phyloP scores from a whole-genome alignment of 441 rosid species.

The Dalechampia spathulata region DNA sequence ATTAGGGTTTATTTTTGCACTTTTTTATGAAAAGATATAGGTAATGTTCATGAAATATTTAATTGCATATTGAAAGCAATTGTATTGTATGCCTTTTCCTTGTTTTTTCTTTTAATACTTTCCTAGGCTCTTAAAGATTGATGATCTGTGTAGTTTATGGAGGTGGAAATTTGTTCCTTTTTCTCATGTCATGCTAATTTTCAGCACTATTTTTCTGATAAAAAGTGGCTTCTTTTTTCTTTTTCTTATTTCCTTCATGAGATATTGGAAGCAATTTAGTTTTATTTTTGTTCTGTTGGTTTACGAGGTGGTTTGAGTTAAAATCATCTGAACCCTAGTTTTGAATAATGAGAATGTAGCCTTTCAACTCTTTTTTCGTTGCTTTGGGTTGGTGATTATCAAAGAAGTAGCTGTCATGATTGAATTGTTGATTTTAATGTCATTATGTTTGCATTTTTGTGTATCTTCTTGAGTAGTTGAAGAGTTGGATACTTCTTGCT shows the following conservation, averaged over 20 bases:
- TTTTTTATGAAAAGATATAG: background rate
- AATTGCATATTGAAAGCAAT: no score
- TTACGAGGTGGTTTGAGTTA: background rate
- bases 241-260: no score
- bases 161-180: background rate
- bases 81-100: no score
- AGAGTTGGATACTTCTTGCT: background rate
- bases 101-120: background rate
- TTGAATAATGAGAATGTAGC: no score
- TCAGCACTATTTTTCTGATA: no score
- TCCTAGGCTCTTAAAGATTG: background rate
- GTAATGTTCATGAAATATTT: background rate
- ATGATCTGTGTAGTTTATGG: background rate
- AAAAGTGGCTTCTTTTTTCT: no score
- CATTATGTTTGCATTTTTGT: background rate
- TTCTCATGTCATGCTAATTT: background rate
- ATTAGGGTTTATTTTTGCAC: background rate
- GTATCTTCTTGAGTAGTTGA: background rate
- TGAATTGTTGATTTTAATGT: background rate
- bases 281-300: no score
- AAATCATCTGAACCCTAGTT: background rate
- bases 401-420: background rate
- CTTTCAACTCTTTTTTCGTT: no score
- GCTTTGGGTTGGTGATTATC: background rate
- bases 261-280: no score